These are phyloP conservation scores for Talaromyces albobiverticillius DNA, from an alignment of 2,329 filamentous ascomycete species.

Conservation along the genomic window DNA sequence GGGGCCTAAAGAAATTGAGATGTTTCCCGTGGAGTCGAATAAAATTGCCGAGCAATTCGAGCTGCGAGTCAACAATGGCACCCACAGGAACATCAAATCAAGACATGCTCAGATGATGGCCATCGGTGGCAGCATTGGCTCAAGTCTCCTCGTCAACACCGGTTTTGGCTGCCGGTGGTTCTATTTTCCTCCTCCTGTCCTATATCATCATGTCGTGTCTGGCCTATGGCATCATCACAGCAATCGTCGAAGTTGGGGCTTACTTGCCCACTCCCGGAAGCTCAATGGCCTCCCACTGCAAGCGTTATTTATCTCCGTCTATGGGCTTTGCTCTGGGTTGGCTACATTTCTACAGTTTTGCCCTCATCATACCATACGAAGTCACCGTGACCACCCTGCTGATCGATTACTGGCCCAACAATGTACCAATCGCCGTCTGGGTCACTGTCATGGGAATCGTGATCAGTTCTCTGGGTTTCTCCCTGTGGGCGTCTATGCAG, in stretches of 20 bases:
- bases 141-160: conserved; percentile 54
- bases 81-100: background rate
- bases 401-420: conserved; percentile 58
- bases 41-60: too few relatives aligned
- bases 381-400: conserved; percentile 64
- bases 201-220: conserved; percentile 49
- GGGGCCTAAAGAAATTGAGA: too few relatives aligned
- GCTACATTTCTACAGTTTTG: conserved; percentile 46
- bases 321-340: conserved; percentile 42
- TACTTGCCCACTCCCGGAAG: conserved; percentile 43
- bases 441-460: conserved; percentile 59
- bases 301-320: conserved; percentile 41
- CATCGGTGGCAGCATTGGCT: conserved; percentile 57
- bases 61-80: background rate
- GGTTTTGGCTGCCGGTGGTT: conserved; percentile 51
- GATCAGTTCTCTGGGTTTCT: conserved; percentile 49
- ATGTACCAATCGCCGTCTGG: conserved; percentile 45
- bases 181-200: conserved; percentile 51
- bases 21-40: too few relatives aligned
- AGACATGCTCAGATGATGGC: conserved; percentile 58
- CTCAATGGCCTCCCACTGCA: conserved; percentile 42
- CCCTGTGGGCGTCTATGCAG: conserved; percentile 50
- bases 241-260: conserved; percentile 38
- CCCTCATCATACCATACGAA: conserved; percentile 53
- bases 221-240: conserved; percentile 48